phyloP scores from a whole-genome alignment of 176 grass and related monocot species.

The Musa troglodytarum region DNA sequence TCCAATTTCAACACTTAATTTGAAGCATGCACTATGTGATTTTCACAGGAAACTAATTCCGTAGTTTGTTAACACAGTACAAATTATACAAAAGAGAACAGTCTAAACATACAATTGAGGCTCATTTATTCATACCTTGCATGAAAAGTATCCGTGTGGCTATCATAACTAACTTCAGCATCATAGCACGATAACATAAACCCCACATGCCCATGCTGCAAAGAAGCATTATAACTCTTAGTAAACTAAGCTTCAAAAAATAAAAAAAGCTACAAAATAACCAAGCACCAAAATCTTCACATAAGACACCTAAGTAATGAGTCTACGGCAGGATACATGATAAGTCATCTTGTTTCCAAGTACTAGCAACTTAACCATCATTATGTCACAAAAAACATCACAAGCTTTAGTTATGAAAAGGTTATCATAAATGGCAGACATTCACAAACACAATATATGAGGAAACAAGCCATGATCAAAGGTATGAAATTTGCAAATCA shows the following conservation, averaged over 20 bases:
- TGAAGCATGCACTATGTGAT: background rate
- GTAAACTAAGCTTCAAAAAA: constrained; percentile 9
- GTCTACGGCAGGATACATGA: no score
- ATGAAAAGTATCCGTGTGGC: constrained; percentile 42
- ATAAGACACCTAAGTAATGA: no score
- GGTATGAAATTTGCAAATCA: background rate
- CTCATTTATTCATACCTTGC: constrained; percentile 51
- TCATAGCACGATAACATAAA: constrained; percentile 98
- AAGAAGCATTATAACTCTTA: constrained; percentile 16
- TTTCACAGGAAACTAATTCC: background rate
- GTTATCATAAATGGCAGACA: background rate
- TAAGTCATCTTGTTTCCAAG: no score
- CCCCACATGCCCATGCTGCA: constrained; percentile 89
- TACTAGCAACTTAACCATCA: background rate
- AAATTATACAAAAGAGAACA: background rate
- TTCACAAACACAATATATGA: background rate
- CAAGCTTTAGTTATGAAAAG: background rate
- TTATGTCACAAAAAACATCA: background rate
- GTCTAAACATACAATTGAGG: background rate
- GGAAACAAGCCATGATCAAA: background rate
- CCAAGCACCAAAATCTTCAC: no score
- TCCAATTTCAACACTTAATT: background rate
- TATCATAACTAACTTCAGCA: constrained; percentile 83
- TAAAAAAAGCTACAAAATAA: background rate
- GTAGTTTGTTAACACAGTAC: background rate